Percentiles rank a stretch among this genome's conserved stretches.
These are phyloP conservation scores for Metarhizium brunneum DNA, from an alignment of 2,329 filamentous ascomycete species.

Conservation along the genomic window DNA sequence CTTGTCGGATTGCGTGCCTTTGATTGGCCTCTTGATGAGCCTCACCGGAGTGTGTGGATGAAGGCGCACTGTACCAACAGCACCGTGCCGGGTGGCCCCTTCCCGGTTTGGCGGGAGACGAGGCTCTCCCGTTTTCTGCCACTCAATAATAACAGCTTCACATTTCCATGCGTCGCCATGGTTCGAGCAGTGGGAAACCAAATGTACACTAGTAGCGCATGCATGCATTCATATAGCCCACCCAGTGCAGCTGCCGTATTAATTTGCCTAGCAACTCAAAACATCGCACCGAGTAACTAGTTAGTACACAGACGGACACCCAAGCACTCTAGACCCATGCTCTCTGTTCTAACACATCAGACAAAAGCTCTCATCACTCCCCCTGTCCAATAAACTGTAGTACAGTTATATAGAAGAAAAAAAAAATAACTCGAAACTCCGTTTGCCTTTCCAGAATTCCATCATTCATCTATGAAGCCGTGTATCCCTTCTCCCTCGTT, in stretches of 20 bases:
- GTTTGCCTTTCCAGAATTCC: conserved; percentile 5
- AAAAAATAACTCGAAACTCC: background rate
- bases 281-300: background rate
- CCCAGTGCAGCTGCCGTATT: background rate
- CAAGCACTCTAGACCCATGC: background rate
- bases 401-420: background rate
- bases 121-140: no score
- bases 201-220: no score
- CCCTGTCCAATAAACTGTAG: background rate
- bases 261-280: background rate
- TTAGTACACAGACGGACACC: background rate
- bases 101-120: no score
- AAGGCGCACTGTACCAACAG: conserved; percentile 5
- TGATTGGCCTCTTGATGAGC: conserved; percentile 16
- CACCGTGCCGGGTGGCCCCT: background rate
- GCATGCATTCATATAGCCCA: background rate
- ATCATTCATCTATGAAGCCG: background rate
- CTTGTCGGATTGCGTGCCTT: conserved; percentile 8
- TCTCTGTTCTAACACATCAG: background rate
- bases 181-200: no score
- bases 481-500: conserved; percentile 5
- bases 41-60: conserved; percentile 5
- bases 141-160: no score
- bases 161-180: no score
- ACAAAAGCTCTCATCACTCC: background rate